A percentile compares a stretch with the other conserved stretches of the same genome.
Evolutionary conservation across 805 yeast species (phyloP).

Genomic region (Maudiozyma barnettii): DNA sequence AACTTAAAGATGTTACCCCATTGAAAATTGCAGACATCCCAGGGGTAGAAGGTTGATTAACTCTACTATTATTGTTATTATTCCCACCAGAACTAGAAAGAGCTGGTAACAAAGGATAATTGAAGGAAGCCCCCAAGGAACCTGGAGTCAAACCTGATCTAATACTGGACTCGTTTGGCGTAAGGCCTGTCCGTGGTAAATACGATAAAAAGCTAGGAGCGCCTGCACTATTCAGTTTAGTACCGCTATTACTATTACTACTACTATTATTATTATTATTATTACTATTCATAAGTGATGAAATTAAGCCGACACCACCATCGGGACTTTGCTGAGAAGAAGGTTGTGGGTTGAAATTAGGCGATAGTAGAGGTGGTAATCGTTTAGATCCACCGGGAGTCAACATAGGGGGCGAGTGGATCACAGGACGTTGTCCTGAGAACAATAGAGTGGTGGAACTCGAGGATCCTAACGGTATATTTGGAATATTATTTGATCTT

Average conservation of each 20-base stretch:
- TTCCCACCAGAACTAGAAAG: background rate
- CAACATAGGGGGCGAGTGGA: slow-evolving; percentile 34
- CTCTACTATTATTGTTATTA: background rate
- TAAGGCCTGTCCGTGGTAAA: slow-evolving; percentile 45
- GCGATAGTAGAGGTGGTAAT: slow-evolving; percentile 35
- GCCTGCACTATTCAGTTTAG: background rate
- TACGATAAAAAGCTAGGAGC: slow-evolving; percentile 6
- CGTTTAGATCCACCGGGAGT: slow-evolving; percentile 52
- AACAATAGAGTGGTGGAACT: background rate
- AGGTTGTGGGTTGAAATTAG: slow-evolving; percentile 5
- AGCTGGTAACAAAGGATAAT: slow-evolving; percentile 14
- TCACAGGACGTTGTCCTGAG: slow-evolving; percentile 11
- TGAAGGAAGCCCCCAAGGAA: slow-evolving; percentile 17
- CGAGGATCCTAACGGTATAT: background rate
- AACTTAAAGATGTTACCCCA: background rate
- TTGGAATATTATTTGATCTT: background rate
- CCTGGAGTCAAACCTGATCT: slow-evolving; percentile 70
- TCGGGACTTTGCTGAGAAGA: background rate
- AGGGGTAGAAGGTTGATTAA: slow-evolving; percentile 2
- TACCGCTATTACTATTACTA: background rate
- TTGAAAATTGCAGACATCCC: slow-evolving; percentile 1
- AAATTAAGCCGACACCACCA: background rate
- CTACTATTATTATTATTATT: background rate
- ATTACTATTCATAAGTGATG: background rate
- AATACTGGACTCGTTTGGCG: slow-evolving; percentile 67